These are phyloP conservation scores for Lunasporangiospora selenospora DNA, from an alignment of 192 early-diverging fungal species.

Conservation along the genomic window DNA sequence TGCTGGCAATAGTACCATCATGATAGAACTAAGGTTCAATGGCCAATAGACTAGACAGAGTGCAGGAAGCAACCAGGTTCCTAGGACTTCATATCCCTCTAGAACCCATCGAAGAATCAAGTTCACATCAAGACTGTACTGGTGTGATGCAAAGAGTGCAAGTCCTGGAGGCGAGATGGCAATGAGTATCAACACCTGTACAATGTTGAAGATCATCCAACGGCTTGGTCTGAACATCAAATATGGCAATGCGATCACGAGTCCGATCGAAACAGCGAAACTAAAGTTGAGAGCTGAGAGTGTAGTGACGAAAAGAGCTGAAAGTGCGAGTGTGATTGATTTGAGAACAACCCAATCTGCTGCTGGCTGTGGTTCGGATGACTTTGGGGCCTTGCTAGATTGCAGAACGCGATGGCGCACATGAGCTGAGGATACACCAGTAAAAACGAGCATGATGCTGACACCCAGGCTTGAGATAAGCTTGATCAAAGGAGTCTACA, in stretches of 20 bases:
- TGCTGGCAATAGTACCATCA: constrained; percentile 46
- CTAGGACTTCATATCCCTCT: constrained; percentile 68
- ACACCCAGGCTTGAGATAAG: constrained; percentile 26
- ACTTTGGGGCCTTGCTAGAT: constrained; percentile 21
- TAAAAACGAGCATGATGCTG: constrained; percentile 21
- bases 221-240: constrained; percentile 57
- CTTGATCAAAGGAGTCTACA: constrained; percentile 31
- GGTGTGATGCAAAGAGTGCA: constrained; percentile 43
- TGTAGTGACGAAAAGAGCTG: constrained; percentile 66
- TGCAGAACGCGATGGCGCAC: constrained; percentile 13
- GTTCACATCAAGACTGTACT: constrained; percentile 46
- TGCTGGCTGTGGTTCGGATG: constrained; percentile 49
- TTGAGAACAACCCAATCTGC: constrained; percentile 66
- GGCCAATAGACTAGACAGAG: constrained; percentile 80
- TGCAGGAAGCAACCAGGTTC: constrained; percentile 67
- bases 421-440: constrained; percentile 24
- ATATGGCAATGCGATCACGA: constrained; percentile 66
- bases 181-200: constrained; percentile 57
- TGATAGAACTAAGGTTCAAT: constrained; percentile 50
- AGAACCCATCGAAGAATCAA: constrained; percentile 59
- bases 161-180: constrained; percentile 63
- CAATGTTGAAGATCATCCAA: constrained; percentile 12
- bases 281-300: constrained; percentile 79
- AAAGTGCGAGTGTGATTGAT: constrained; percentile 56
- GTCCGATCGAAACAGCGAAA: constrained; percentile 64